Conservation (phyloP, 257 asterid species). For the Nicotiana paniculata region DNA sequence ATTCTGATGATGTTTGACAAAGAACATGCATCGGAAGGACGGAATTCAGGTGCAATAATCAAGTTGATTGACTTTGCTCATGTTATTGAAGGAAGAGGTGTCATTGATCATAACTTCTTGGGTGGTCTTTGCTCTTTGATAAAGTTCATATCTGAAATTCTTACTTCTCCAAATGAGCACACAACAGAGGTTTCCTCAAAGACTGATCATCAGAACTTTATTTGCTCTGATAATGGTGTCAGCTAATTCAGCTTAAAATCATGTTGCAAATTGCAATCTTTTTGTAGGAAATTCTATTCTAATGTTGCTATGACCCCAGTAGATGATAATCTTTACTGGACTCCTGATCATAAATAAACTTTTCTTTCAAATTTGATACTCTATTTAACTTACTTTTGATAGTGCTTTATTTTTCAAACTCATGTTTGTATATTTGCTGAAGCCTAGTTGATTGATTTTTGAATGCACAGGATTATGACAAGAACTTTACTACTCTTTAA, state of each 20-base stretch:
- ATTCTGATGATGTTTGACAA: slow-evolving; percentile 66
- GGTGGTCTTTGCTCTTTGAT: slow-evolving; percentile 88
- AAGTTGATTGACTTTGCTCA: slow-evolving; percentile 87
- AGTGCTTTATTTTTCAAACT: neutral
- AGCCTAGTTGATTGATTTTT: neutral
- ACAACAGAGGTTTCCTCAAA: slow-evolving; percentile 19
- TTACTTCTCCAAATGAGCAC: slow-evolving; percentile 37
- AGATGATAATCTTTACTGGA: neutral
- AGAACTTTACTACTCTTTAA: too few species aligned
- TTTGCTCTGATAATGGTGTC: slow-evolving; percentile 24
- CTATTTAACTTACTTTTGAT: neutral
- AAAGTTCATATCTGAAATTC: slow-evolving; percentile 70
- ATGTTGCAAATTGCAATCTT: neutral
- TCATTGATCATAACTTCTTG: slow-evolving; percentile 79
- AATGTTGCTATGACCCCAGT: neutral
- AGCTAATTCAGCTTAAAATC: neutral
- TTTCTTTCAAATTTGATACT: neutral
- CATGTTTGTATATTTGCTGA: neutral
- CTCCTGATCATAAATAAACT: neutral
- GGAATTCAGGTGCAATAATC: slow-evolving; percentile 49
- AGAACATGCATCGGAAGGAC: slow-evolving; percentile 41
- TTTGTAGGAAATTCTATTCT: neutral
- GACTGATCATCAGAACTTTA: slow-evolving; percentile 27
- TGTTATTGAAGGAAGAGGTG: slow-evolving; percentile 60
- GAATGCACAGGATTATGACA: neutral